phyloP scores from a whole-genome alignment of 805 yeast genomes.

The Metschnikowia sp. region DNA sequence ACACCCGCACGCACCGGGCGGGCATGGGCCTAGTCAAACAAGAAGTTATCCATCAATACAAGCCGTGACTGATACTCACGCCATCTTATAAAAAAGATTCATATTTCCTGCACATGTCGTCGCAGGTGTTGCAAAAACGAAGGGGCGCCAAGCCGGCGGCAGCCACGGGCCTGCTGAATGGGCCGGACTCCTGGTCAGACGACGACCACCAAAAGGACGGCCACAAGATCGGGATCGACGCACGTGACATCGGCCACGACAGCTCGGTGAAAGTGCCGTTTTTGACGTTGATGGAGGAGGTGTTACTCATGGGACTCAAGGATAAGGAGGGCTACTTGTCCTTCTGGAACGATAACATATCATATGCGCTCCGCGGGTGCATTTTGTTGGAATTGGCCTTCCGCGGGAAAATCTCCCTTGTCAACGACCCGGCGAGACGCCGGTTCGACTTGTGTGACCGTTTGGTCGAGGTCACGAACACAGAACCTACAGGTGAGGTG shows the following conservation, averaged over 20 bases:
- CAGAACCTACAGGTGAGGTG: conserved; percentile 89
- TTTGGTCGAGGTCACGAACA: conserved; percentile 80
- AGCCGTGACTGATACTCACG: neutral
- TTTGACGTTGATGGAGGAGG: conserved; percentile 95
- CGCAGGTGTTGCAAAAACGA: conserved; percentile 72
- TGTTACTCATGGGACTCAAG: conserved; percentile 84
- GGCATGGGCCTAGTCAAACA: too few species aligned
- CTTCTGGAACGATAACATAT: conserved; percentile 97
- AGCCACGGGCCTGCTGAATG: neutral
- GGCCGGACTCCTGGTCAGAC: conserved; percentile 23
- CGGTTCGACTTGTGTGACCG: conserved; percentile 87
- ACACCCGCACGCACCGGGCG: neutral
- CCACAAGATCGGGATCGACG: conserved; percentile 80
- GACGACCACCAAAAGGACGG: conserved; percentile 21
- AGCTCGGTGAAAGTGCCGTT: conserved; percentile 52
- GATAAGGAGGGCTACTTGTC: conserved; percentile 95
- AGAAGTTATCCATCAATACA: neutral
- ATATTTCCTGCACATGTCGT: conserved; percentile 2
- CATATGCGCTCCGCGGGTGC: conserved; percentile 94
- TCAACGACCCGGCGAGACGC: conserved; percentile 88
- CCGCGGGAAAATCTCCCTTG: conserved; percentile 82
- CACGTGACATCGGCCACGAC: conserved; percentile 53
- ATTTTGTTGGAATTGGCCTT: conserved; percentile 89
- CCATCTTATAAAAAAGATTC: neutral
- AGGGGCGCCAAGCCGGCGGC: conserved; percentile 44